Evolutionary conservation across 2,329 filamentous ascomycete species (phyloP), one percentile per base, ranked within the genome.

Genomic region (Trichoderma sp.): DNA sequence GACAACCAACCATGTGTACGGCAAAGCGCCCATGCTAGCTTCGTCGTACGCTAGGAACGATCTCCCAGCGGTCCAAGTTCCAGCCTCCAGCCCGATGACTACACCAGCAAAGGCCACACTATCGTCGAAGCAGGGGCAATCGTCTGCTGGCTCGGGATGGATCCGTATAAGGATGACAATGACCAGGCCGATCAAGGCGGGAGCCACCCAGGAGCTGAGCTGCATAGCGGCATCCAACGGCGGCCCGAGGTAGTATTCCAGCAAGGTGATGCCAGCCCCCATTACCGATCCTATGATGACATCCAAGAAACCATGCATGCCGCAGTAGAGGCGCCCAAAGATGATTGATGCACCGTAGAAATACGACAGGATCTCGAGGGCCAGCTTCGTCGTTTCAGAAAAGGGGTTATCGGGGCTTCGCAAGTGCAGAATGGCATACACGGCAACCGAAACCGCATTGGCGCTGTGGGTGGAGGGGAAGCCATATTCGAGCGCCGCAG

Each of bases 271-370:
- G 63, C 86, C 80, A 13, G 89, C 91, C 37, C 96, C 96, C 68
- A 97, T 85, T 16, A 89, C 75, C 67, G 91, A 93, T 7, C 96
- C 96, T 68, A 96, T 80, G 16, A 96, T 81, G 29, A 98, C 94
- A 79, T 99, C 96, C 55, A 96, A 85, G 81, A 98, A 97, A 13
- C 96, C 96, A 81, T 99, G 96, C 96, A 99, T 99, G 71, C 96
- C 96, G 77, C 96, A 99, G 82, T 99, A 98, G 43, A 99, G 84
- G 24, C 96, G 89, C 6, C 96, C 96, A 71, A 98, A 83, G 52
- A 97, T 87, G 76, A 99, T 98, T 31, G 95, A 97, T 14, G 88
- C 82, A 40, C 92, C 93, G 77, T 98, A 99, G 74, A 93, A 90
- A 79, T 96, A 96, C 52, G 91, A 89, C 6, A 92, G 79, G 5